phyloP scores from a whole-genome alignment of 1,284 basidiomycete species.

The Trametes versicolor region DNA sequence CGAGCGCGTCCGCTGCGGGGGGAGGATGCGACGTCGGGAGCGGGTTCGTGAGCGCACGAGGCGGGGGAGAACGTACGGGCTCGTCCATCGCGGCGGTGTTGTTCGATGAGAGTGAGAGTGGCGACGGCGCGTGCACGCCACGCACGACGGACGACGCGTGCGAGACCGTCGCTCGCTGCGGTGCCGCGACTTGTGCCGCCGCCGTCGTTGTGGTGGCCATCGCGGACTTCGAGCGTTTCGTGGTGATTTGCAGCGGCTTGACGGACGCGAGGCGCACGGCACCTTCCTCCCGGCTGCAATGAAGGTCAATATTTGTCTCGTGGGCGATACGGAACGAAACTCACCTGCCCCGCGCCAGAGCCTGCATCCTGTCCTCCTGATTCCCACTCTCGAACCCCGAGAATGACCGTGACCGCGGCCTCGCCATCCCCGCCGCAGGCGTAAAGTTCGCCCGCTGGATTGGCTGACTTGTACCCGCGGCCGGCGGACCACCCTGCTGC shows the following conservation, averaged over 20 bases:
- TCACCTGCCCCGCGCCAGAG: conserved; percentile 49
- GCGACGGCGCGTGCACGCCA: conserved; percentile 54
- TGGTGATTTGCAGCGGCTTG: conserved; percentile 32
- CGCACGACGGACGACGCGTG: conserved; percentile 38
- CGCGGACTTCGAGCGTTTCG: conserved; percentile 42
- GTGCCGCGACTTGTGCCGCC: conserved; percentile 31
- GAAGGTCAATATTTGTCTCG: neutral
- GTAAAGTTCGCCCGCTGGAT: conserved; percentile 71
- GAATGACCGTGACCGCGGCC: conserved; percentile 79
- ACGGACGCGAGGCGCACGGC: conserved; percentile 15
- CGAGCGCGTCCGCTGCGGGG: conserved; percentile 28
- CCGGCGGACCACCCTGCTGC: neutral
- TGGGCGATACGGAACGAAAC: conserved; percentile 18
- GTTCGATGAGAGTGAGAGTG: conserved; percentile 58
- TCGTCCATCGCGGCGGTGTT: conserved; percentile 40
- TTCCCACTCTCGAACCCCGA: conserved; percentile 59
- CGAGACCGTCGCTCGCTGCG: conserved; percentile 38
- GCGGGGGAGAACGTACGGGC: conserved; percentile 34
- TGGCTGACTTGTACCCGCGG: conserved; percentile 22
- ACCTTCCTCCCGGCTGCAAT: conserved; percentile 31
- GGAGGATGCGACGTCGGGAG: conserved; percentile 28
- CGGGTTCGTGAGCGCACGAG: conserved; percentile 34
- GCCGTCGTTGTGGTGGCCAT: conserved; percentile 34
- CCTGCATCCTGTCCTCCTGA: conserved; percentile 20
- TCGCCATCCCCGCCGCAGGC: conserved; percentile 57